Evolutionary conservation across 2,329 filamentous ascomycete genomes (phyloP).

Genomic region (Chrysoporthe austroafricana): DNA sequence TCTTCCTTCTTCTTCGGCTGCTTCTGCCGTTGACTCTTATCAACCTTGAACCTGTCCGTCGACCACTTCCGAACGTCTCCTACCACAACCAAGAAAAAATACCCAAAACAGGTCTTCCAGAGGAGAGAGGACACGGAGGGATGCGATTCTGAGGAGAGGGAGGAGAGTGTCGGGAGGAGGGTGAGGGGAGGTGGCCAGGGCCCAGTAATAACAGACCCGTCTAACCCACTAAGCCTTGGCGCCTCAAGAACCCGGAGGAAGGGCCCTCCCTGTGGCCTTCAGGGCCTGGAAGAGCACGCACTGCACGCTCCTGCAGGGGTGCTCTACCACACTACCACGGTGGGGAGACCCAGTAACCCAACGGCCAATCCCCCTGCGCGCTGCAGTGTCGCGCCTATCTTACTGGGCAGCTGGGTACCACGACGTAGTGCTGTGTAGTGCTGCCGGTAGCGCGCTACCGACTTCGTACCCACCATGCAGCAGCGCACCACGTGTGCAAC

Average conservation of each 20-base stretch:
- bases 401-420: not conserved
- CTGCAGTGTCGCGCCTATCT: not conserved
- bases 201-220: not conserved
- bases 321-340: not conserved
- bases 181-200: conserved; percentile 12
- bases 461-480: not conserved
- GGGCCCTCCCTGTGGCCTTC: not conserved
- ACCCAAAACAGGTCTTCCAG: conserved; percentile 8
- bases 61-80: conserved; percentile 26
- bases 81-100: conserved; percentile 23
- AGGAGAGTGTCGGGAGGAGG: not conserved
- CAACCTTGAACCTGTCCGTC: conserved; percentile 25
- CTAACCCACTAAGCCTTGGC: not conserved
- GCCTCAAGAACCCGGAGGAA: not conserved
- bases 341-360: not conserved
- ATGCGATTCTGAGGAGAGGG: not conserved
- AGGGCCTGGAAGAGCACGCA: not conserved
- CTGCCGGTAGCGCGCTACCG: not conserved
- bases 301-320: not conserved
- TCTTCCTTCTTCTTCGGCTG: conserved; percentile 13
- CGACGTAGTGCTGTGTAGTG: not conserved
- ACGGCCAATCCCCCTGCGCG: not conserved
- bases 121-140: not conserved
- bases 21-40: conserved; percentile 17
- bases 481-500: not conserved